Base-by-base conservation (phyloP, 192 early-diverging fungal species). In the Umbelopsis sp. region DNA sequence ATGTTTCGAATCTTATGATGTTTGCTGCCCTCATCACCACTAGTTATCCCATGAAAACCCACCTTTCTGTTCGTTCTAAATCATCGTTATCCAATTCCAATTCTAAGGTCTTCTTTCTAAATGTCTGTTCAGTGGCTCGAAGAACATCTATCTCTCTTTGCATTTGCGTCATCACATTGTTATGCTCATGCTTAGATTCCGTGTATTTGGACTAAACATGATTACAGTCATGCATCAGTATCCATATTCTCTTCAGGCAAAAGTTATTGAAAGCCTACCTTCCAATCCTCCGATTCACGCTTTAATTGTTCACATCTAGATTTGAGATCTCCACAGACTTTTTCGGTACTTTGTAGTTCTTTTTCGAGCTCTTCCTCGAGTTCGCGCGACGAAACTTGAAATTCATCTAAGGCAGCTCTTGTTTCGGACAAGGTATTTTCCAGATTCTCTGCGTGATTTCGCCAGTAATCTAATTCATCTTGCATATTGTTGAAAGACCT, bases 81-180 rank as follows among this genome's bases (percentile, higher is more conserved):
- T 93, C 91, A 66, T 93, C 92, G 78, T 90, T 92, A 46, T 92
- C 85, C 74, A 91, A 85, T 76, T 93, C 92, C 16, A 93, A 70
- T 67, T 92, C 91, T 16, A 89, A 83, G 22, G 87, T 89, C 51
- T 89, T 86, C 72, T 90, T 88, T 72, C 85, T 83, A 74, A 89
- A 93, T 67, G 78, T 85, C 64, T 91, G 89, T 25, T 88, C 85
- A 66, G 90, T 86, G 46, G 84, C 84, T 76, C 87, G 84, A 46
- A 93, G 76, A 73, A 85, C 82, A 58, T 93, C 91, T 41, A 93
- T 80, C 71, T 93, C 91, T 50, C 91, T 80, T 74, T 91, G 87
- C 73, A 93, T 88, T 71, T 90, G 89, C 37, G 80, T 82, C 70
- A 90, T 80, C 18, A 81, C 82, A 33, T 84, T 74, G 61, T 88